Conservation (phyloP, 306 rosid species). For the Trichosanthes truncata region DNA sequence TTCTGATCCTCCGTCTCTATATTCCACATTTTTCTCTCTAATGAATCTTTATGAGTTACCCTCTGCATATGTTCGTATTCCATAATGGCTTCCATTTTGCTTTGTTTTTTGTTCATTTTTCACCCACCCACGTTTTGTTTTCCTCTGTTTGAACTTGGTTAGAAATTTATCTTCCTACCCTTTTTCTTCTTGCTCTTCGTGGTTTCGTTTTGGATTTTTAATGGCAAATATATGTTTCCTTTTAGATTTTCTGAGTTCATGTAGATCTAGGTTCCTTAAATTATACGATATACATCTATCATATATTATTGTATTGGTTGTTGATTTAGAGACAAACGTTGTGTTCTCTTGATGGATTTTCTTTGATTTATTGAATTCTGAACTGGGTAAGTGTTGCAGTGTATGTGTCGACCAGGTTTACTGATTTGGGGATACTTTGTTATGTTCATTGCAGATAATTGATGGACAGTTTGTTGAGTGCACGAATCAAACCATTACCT, state of each 20-base stretch:
- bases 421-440: neutral
- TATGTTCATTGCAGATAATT: conserved; percentile 13
- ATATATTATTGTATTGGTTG: neutral
- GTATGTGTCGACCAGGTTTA: neutral
- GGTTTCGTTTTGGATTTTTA: neutral
- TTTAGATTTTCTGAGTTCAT: neutral
- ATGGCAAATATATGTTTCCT: neutral
- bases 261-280: neutral
- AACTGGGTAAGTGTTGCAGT: neutral
- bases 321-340: neutral
- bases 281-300: neutral
- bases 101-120: neutral
- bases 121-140: neutral
- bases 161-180: neutral
- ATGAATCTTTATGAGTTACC: neutral
- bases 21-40: neutral
- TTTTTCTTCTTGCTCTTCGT: neutral
- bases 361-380: neutral
- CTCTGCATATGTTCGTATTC: neutral
- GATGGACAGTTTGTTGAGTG: conserved; percentile 41
- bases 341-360: neutral
- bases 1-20: neutral
- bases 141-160: neutral
- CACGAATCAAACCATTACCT: conserved; percentile 25
- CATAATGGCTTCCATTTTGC: neutral